A percentile compares a stretch with the other conserved stretches of the same genome.
phyloP scores from a whole-genome alignment of 2,329 filamentous ascomycete genomes.

The Zymoseptoria crescenta region DNA sequence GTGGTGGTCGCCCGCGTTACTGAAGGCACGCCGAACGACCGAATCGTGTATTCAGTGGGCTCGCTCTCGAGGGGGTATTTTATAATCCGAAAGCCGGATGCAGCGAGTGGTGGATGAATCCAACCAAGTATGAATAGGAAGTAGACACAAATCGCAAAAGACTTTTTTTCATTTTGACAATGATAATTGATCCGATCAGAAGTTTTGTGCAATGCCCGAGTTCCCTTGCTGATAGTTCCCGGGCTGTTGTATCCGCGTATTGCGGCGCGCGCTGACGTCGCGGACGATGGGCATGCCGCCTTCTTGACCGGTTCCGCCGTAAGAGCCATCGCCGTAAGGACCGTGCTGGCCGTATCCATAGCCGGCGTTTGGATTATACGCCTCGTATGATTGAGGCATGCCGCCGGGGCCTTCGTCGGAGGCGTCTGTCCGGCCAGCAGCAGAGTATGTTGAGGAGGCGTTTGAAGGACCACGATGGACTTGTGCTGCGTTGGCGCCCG shows the following conservation, averaged over 20 bases:
- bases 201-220: conserved; percentile 94
- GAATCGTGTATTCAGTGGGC: not conserved
- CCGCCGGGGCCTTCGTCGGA: conserved; percentile 38
- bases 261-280: conserved; percentile 84
- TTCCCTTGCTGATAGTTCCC: conserved; percentile 81
- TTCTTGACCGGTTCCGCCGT: conserved; percentile 44
- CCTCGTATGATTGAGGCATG: conserved; percentile 26
- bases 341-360: conserved; percentile 49
- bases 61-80: not conserved
- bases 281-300: conserved; percentile 76
- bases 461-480: conserved; percentile 89
- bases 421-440: conserved; percentile 62
- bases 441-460: conserved; percentile 91
- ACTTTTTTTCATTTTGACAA: conserved; percentile 1
- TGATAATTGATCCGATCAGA: conserved; percentile 44
- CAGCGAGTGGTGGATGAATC: not conserved
- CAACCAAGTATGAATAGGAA: not conserved
- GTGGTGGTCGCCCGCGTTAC: not conserved
- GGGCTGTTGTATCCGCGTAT: conserved; percentile 89
- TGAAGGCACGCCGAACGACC: not conserved
- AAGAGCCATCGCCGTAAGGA: conserved; percentile 49
- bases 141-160: not conserved
- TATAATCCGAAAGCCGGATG: not conserved
- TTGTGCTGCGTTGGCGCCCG: conserved; percentile 47
- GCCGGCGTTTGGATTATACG: conserved; percentile 29